Evolutionary conservation across 148 eudicot genomes (phyloP).

Genomic region (Tetragonia tetragonoides): DNA sequence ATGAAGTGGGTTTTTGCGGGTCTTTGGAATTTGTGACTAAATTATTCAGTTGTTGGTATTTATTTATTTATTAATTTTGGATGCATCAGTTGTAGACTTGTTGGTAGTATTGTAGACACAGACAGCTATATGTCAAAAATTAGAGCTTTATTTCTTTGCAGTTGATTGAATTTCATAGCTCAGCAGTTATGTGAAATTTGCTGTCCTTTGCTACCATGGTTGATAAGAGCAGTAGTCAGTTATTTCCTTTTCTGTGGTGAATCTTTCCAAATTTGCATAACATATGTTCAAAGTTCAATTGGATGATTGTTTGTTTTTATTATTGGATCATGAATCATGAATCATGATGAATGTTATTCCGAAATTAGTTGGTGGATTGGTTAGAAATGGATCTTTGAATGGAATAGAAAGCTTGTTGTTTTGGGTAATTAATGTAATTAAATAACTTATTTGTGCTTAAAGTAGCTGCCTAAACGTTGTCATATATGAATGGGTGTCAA

Average conservation of each 20-base stretch:
- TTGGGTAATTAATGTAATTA: conserved; percentile 2
- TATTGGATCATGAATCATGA: not conserved
- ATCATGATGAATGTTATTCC: not conserved
- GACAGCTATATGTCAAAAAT: conserved; percentile 5
- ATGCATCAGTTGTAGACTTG: not conserved
- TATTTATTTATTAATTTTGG: not conserved
- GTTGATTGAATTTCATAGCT: not conserved
- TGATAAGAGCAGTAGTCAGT: not conserved
- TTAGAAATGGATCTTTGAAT: conserved; percentile 4
- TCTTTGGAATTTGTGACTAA: conserved; percentile 13
- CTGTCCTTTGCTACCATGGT: not conserved
- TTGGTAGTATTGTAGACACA: not conserved
- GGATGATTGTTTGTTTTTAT: not conserved
- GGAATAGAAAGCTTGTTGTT: not conserved
- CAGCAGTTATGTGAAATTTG: not conserved
- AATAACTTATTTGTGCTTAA: not conserved
- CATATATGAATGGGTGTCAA: too few species aligned
- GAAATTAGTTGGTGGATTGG: conserved; percentile 6
- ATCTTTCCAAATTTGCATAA: not conserved
- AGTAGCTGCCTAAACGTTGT: not conserved
- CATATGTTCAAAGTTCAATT: not conserved
- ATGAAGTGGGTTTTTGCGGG: conserved; percentile 7
- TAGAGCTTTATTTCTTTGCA: not conserved
- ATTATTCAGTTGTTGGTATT: not conserved
- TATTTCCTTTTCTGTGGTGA: not conserved